Conservation (phyloP, 306 rosid species). For the Vachellia pachyceras region DNA sequence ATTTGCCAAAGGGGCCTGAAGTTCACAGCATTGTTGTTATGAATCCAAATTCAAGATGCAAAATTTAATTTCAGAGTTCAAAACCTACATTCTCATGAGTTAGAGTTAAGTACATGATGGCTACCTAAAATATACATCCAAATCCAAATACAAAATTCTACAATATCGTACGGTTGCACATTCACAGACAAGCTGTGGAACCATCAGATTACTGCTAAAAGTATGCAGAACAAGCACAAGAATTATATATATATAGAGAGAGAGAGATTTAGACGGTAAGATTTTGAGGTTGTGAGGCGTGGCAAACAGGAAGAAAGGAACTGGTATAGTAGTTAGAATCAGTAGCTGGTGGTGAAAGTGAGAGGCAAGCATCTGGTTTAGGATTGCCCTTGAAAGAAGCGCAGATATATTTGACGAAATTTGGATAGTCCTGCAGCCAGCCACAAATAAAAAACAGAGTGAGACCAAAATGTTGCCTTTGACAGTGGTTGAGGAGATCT, state of each 20-base stretch:
- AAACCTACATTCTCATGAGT: not conserved
- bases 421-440: constrained; percentile 56
- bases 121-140: not conserved
- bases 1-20: not conserved
- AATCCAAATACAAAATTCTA: not conserved
- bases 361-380: constrained; percentile 40
- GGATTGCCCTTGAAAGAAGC: constrained; percentile 59
- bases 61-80: not conserved
- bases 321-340: constrained; percentile 30
- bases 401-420: constrained; percentile 66
- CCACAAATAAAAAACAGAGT: constrained; percentile 31
- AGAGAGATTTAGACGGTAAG: constrained; percentile 21
- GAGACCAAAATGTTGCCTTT: not conserved
- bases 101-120: not conserved
- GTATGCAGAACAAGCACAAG: not conserved
- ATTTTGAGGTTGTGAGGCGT: constrained; percentile 39
- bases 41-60: not conserved
- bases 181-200: not conserved
- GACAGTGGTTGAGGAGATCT: not conserved
- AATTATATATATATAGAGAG: too few relatives aligned
- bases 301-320: constrained; percentile 50
- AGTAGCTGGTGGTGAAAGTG: constrained; percentile 30
- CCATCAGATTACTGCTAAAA: not conserved
- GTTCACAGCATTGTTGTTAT: not conserved
- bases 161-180: not conserved